These are phyloP conservation scores for Aegilops tauschii DNA, from an alignment of 176 grass and related monocot genomes.

Conservation along the genomic window DNA sequence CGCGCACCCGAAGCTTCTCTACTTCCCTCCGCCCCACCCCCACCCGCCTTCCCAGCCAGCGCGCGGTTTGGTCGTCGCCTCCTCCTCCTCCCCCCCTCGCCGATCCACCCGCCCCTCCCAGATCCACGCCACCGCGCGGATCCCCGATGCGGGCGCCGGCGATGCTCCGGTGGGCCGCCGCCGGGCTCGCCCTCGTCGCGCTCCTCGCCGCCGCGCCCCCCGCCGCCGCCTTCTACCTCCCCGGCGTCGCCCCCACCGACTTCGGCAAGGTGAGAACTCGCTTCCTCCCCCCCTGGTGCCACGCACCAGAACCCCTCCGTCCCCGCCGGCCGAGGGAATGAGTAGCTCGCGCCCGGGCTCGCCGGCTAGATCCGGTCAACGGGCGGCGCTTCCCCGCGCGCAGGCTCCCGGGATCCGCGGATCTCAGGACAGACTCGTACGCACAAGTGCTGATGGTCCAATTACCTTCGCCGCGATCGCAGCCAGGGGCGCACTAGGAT, in stretches of 20 bases:
- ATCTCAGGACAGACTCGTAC: background rate
- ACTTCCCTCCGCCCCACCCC: background rate
- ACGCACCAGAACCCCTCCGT: background rate
- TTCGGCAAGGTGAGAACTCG: conserved; percentile 36
- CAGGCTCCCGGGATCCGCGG: background rate
- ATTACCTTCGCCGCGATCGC: background rate
- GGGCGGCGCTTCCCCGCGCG: background rate
- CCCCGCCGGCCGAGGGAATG: background rate
- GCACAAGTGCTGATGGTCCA: background rate
- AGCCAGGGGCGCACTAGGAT: background rate
- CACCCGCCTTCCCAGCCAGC: background rate
- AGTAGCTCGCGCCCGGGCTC: background rate
- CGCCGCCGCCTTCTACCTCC: conserved; percentile 51
- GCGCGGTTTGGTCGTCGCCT: conserved; percentile 27
- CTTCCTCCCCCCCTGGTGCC: background rate
- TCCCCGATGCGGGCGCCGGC: conserved; percentile 32
- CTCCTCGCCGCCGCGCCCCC: conserved; percentile 33
- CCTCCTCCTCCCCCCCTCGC: background rate
- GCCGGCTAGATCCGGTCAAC: conserved; percentile 44
- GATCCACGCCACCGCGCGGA: too few species aligned
- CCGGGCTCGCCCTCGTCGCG: conserved; percentile 18
- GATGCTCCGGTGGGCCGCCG: conserved; percentile 33
- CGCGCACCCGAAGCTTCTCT: conserved; percentile 38
- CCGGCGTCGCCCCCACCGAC: conserved; percentile 50
- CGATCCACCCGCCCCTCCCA: background rate